phyloP scores from a whole-genome alignment of 106 monocot genomes.

The Dactylorhiza incarnata region DNA sequence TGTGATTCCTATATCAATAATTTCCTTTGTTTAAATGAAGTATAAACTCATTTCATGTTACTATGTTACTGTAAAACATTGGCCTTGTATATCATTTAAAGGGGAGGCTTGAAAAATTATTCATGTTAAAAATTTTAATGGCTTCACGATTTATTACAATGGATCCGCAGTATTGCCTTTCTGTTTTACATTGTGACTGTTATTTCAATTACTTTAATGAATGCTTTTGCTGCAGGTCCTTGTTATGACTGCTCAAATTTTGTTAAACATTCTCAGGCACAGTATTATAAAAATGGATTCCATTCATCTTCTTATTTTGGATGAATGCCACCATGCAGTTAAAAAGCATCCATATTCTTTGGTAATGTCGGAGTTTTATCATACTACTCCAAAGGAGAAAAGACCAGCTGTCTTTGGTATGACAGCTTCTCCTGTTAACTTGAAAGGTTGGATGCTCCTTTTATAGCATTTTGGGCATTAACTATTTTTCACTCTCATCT shows the following conservation, averaged over 20 bases:
- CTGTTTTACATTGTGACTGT: background rate
- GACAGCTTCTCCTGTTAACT: conserved; percentile 99
- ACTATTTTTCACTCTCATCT: background rate
- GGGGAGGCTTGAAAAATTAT: background rate
- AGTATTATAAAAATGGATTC: conserved; percentile 97
- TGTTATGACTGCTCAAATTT: conserved; percentile 99
- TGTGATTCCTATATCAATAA: background rate
- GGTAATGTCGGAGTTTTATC: conserved; percentile 99
- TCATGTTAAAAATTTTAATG: background rate
- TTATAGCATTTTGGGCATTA: background rate
- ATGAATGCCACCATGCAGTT: conserved; percentile 99
- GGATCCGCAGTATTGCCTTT: background rate
- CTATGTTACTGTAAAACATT: background rate
- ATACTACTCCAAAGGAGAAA: conserved; percentile 91
- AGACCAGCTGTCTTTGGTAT: conserved; percentile 94
- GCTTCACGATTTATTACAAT: background rate
- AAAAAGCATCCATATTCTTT: conserved; percentile 99
- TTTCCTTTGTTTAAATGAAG: background rate
- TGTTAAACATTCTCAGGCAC: conserved; percentile 97
- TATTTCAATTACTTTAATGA: conserved; percentile 2
- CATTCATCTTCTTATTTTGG: conserved; percentile 94
- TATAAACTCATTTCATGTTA: background rate
- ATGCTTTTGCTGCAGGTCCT: conserved; percentile 62
- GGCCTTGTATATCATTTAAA: background rate
- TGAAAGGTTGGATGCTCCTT: conserved; percentile 57